Conservation (phyloP, 352 stramenopile species). For the Pythium brassicae region DNA sequence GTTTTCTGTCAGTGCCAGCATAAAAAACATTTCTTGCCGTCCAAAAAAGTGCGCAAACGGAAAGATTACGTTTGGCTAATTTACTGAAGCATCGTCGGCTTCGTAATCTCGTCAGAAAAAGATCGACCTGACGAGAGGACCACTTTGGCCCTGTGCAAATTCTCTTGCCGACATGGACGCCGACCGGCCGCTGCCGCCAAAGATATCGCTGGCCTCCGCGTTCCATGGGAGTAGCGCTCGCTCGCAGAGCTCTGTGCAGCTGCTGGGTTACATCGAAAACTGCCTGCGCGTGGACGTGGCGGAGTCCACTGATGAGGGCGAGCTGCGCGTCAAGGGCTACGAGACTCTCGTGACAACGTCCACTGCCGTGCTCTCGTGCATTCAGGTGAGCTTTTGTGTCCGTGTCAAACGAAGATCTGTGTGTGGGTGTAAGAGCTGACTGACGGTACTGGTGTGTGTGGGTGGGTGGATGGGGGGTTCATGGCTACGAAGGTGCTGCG, state of each 20-base stretch:
- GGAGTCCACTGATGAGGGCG: constrained; percentile 58
- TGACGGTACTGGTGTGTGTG: background rate
- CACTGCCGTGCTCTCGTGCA: constrained; percentile 71
- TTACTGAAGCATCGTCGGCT: too few relatives aligned
- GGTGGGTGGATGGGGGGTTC: too few relatives aligned
- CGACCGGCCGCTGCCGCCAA: background rate
- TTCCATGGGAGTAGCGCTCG: constrained; percentile 28
- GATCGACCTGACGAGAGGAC: too few relatives aligned
- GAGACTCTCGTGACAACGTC: constrained; percentile 66
- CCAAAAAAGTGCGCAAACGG: too few relatives aligned
- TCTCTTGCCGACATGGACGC: background rate
- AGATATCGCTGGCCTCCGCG: constrained; percentile 7
- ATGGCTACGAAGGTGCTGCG: constrained; percentile 39
- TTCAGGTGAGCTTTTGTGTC: constrained; percentile 26
- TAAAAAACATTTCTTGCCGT: too few relatives aligned
- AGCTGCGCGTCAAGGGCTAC: constrained; percentile 69
- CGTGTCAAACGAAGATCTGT: too few relatives aligned
- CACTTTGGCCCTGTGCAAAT: too few relatives aligned
- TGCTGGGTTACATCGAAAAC: constrained; percentile 78
- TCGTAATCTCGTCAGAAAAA: too few relatives aligned
- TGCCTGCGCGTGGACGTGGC: constrained; percentile 33
- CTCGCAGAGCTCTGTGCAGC: constrained; percentile 80
- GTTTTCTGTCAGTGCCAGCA: too few relatives aligned
- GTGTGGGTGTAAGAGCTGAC: too few relatives aligned
- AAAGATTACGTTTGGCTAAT: too few relatives aligned